phyloP scores from a whole-genome alignment of 257 asterid genomes.

The Salvia splendens region DNA sequence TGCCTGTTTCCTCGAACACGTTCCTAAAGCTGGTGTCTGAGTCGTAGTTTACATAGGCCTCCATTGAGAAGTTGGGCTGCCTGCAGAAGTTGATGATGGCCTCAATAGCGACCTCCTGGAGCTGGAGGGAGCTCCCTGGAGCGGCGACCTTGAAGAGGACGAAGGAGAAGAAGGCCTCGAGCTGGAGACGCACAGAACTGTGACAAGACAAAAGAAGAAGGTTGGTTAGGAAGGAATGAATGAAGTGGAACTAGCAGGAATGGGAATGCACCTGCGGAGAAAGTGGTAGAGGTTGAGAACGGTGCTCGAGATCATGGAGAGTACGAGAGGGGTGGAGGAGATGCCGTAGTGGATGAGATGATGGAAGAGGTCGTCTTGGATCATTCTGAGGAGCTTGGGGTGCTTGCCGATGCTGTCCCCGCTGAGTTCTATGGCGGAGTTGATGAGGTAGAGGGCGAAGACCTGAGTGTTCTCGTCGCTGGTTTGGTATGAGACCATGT shows the following conservation, averaged over 20 bases:
- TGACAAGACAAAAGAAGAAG: not conserved
- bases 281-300: constrained; percentile 82
- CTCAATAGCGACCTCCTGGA: constrained; percentile 86
- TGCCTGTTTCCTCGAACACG: constrained; percentile 79
- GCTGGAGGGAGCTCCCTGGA: constrained; percentile 49
- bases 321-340: constrained; percentile 65
- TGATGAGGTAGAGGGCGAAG: constrained; percentile 71
- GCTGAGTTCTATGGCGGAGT: constrained; percentile 76
- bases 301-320: constrained; percentile 89
- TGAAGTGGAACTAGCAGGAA: too few relatives aligned
- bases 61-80: constrained; percentile 67
- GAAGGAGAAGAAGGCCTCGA: constrained; percentile 80
- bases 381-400: constrained; percentile 86
- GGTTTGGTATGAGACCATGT: constrained; percentile 49
- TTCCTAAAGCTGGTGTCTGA: constrained; percentile 74
- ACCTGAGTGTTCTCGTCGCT: constrained; percentile 73
- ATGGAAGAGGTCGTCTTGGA: constrained; percentile 85
- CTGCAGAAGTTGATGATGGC: constrained; percentile 85
- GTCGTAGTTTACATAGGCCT: constrained; percentile 79
- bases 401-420: constrained; percentile 92
- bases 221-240: not conserved
- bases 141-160: constrained; percentile 61
- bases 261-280: constrained; percentile 45
- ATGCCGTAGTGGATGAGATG: constrained; percentile 83
- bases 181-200: constrained; percentile 83